A percentile compares a stretch with the other conserved stretches of the same genome.
These are phyloP conservation scores for Tillandsia leiboldiana DNA, from an alignment of 176 grass and related monocot species.

Conservation along the genomic window DNA sequence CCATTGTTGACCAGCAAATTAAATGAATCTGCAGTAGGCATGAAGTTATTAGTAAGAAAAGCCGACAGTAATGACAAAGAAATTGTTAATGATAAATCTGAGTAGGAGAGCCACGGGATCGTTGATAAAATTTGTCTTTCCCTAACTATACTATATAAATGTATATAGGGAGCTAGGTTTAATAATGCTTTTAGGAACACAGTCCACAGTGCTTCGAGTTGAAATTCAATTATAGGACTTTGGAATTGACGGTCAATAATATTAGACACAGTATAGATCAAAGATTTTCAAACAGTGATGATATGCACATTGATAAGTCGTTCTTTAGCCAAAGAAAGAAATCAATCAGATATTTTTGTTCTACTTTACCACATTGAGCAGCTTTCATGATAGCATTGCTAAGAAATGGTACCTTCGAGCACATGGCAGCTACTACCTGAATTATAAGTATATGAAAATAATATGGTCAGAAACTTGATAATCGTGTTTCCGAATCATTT, in stretches of 20 bases:
- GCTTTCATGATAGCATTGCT: conserved; percentile 65
- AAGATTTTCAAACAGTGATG: not conserved
- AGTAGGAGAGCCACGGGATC: too few species aligned
- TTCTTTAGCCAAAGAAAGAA: not conserved
- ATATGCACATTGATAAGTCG: not conserved
- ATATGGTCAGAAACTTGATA: conserved; percentile 4
- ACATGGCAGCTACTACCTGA: conserved; percentile 62
- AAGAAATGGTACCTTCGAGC: conserved; percentile 72
- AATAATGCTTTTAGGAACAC: too few species aligned
- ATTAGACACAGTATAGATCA: not conserved
- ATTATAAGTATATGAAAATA: conserved; percentile 18
- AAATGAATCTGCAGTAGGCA: conserved; percentile 49
- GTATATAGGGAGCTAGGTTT: too few species aligned
- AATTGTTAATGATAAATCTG: not conserved
- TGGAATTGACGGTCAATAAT: too few species aligned
- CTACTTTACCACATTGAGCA: conserved; percentile 59
- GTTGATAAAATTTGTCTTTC: too few species aligned
- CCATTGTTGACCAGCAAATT: conserved; percentile 85
- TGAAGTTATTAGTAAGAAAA: not conserved
- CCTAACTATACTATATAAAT: too few species aligned
- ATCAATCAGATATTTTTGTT: not conserved
- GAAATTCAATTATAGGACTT: too few species aligned
- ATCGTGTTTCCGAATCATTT: not conserved
- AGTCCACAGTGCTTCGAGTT: too few species aligned
- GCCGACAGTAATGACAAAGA: not conserved